Evolutionary conservation across 225 moss, liverwort and hornwort genomes (phyloP).

Genomic region (Ulota crispa): DNA sequence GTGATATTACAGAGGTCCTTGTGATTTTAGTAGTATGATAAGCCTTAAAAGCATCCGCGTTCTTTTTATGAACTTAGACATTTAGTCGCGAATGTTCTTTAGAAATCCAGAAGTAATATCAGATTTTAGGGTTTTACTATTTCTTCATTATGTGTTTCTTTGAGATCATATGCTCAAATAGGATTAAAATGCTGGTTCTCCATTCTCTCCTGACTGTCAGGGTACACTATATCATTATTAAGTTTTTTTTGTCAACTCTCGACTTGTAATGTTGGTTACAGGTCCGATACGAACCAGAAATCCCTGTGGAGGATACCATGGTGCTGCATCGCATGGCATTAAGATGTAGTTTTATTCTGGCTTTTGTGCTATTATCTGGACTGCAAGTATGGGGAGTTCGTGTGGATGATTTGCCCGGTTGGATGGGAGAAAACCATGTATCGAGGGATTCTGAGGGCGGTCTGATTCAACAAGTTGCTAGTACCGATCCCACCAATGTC

Average conservation of each 20-base stretch:
- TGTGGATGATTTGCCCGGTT: slow-evolving; percentile 59
- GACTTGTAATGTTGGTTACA: slow-evolving; percentile 11
- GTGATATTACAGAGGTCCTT: background rate
- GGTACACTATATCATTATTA: background rate
- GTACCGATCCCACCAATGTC: slow-evolving; percentile 40
- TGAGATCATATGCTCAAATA: background rate
- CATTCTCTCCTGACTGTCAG: background rate
- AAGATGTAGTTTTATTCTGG: slow-evolving; percentile 18
- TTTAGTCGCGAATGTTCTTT: background rate
- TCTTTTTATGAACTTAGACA: background rate
- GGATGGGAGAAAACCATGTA: slow-evolving; percentile 53
- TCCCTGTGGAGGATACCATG: background rate
- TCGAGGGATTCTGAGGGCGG: slow-evolving; percentile 26
- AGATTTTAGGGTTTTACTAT: background rate
- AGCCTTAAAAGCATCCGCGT: background rate
- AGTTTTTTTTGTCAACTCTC: slow-evolving; percentile 8
- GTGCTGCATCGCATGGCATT: slow-evolving; percentile 29
- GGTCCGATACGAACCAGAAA: background rate
- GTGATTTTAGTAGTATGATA: background rate
- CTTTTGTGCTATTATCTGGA: slow-evolving; percentile 18
- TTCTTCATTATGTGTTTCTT: background rate
- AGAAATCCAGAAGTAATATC: background rate
- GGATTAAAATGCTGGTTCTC: background rate
- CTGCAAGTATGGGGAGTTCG: slow-evolving; percentile 41
- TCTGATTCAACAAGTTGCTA: slow-evolving; percentile 30